Evolutionary conservation across 1,284 basidiomycete genomes (phyloP).

Genomic region (Pseudozyma sp.): DNA sequence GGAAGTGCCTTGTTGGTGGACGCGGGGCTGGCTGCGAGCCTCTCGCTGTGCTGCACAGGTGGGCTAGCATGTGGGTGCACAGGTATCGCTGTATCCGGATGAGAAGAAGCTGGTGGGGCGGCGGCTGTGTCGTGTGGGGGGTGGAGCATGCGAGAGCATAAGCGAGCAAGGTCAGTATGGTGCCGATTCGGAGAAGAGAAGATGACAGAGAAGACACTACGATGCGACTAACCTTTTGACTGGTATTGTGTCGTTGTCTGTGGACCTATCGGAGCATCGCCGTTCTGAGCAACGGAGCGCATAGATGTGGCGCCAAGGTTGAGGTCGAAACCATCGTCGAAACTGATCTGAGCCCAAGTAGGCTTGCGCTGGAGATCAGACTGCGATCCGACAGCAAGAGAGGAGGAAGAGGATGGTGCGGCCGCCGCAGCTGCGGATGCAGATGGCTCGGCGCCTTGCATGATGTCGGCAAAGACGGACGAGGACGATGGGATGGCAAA

Average conservation of each 20-base stretch:
- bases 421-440: constrained; percentile 7
- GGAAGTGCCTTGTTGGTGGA: constrained; percentile 36
- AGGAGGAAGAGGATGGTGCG: constrained; percentile 4
- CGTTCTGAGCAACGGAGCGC: constrained; percentile 1
- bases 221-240: constrained; percentile 13
- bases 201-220: neutral
- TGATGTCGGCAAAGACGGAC: constrained; percentile 1
- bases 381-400: constrained; percentile 7
- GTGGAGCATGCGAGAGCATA: neutral
- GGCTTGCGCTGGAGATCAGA: constrained; percentile 34
- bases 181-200: neutral
- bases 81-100: neutral
- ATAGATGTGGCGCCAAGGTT: constrained; percentile 26
- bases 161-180: constrained; percentile 13
- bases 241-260: neutral
- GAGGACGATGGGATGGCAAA: neutral
- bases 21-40: constrained; percentile 21
- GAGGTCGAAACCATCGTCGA: constrained; percentile 49
- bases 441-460: constrained; percentile 10
- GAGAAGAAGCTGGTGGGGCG: constrained; percentile 1
- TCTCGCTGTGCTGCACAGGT: constrained; percentile 5
- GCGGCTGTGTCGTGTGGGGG: neutral
- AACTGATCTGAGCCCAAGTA: constrained; percentile 48
- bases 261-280: neutral
- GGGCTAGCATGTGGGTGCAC: constrained; percentile 7